Evolutionary conservation across 1,284 basidiomycete genomes (phyloP), one percentile per base, ranked within the genome.

Genomic region (Nidula niveotomentosa): DNA sequence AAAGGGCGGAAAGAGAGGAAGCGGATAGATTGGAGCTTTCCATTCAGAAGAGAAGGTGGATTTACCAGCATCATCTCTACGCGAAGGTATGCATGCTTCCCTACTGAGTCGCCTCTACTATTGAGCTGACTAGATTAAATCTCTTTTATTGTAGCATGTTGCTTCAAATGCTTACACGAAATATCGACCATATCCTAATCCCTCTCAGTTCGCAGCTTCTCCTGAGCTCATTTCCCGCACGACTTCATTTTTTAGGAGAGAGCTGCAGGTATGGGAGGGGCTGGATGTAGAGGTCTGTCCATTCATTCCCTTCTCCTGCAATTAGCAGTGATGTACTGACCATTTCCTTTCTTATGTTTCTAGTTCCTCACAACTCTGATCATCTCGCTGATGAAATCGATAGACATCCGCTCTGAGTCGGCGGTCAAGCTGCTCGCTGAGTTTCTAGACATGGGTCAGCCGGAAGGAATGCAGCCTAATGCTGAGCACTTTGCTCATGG

Each of bases 401-500:
- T 95, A 54, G 93, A 96, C 70, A 89, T 95, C 55, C 90, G 93
- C 45, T 90, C 92, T 8, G 91, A 95, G 68, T 84, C 88, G 18
- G 89, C 92, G 35, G 79, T 95, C 46, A 88, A 90, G 61, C 72
- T 95, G 8, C 76, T 96, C 4, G 78, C 89, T 9, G 93, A 94
- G 61, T 93, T 94, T 69, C 76, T 96, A 37, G 93, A 95, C 65
- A 79, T 91, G 70, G 88, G 89, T 60, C 68, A 72, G 10, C 78
- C 80, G 51, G 84, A 83, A 10, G 75, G 76, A 9, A 77, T 83
- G 53, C 81, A 83, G 55, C 71, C 76, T 36, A 89, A 90, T 60
- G 89, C 93, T 8, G 93, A 96, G 65, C 94, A 95, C 70, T 94
- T 96, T 71, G 89, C 88, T 7, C 93, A 96, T 72, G 91, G 91